Evolutionary conservation across 2,329 filamentous ascomycete genomes (phyloP), one percentile per base, ranked within the genome.

Genomic region (Trichoderma guizhouense): DNA sequence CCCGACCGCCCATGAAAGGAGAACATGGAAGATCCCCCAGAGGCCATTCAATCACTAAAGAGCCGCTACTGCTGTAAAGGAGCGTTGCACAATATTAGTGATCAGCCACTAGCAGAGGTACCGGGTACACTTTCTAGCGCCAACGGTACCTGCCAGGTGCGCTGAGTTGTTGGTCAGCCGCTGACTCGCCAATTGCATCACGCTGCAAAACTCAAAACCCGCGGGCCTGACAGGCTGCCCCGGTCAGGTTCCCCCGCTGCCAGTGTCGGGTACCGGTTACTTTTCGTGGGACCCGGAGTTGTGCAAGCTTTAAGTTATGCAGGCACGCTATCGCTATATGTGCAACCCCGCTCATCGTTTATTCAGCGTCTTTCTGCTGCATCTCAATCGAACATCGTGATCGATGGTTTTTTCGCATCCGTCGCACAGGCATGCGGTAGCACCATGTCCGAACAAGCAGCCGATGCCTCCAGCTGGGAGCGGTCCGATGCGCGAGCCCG

Each of bases 371-470:
- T 36, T 5, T n/a, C 34, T 55, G 30, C 47, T 53, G 64, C 51
- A 58, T 43, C 64, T 39, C 32, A 51, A 43, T 57, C 64, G 24
- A 58, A 53, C 51, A 24, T 34, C 24, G 64, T 28, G 24, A 24
- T 58, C 32, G 15, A 67, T 39, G 32, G 51, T 53, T 67, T 67
- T 43, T 43, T 43, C 47, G 47, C 47, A 15, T 60, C 30, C 15
- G 26, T 58, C 64, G 64, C 51, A 53, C 57, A 69, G 57, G 67
- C 67, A 69, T 69, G 67, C 67, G 67, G 39, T 32, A 47, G 60
- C 57, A 69, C 67, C 57, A 69, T 69, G 67, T 61, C 67, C 57
- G 67, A 43, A 53, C 39, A 39, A 69, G 67, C 67, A 69, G 67
- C 57, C 34, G 67, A 69, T 47, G 55, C 67, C 26, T 69, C 57